These are phyloP conservation scores for Cucurbitaria berberidis DNA, from an alignment of 2,329 filamentous ascomycete genomes.

Conservation along the genomic window DNA sequence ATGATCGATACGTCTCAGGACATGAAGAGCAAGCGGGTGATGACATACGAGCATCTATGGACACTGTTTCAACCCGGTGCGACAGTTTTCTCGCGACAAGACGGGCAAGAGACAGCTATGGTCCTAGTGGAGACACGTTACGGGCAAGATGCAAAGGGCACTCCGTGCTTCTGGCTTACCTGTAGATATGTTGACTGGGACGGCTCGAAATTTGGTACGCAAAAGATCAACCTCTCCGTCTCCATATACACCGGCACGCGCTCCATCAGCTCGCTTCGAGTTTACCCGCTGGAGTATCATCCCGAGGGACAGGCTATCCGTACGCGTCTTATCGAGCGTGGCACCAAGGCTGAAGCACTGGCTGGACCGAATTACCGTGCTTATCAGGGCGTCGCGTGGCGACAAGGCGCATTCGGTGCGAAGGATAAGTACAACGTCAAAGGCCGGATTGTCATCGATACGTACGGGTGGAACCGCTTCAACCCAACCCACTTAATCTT, in stretches of 20 bases:
- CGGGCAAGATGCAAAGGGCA: constrained; percentile 40
- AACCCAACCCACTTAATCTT: constrained; percentile 52
- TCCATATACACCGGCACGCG: constrained; percentile 49
- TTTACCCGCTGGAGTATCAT: constrained; percentile 56
- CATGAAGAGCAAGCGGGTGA: constrained; percentile 48
- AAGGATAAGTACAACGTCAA: constrained; percentile 54
- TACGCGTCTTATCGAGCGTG: constrained; percentile 52
- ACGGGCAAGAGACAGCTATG: constrained; percentile 47
- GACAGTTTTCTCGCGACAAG: constrained; percentile 39
- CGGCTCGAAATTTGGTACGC: constrained; percentile 43
- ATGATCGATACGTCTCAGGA: constrained; percentile 51
- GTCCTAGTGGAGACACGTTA: constrained; percentile 39
- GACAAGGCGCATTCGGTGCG: constrained; percentile 38
- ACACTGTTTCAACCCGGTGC: constrained; percentile 51
- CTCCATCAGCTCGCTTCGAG: constrained; percentile 50
- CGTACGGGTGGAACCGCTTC: constrained; percentile 59
- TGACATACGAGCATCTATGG: constrained; percentile 54
- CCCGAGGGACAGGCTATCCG: constrained; percentile 48
- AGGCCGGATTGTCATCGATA: constrained; percentile 59
- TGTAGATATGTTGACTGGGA: constrained; percentile 50
- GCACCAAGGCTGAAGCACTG: constrained; percentile 54
- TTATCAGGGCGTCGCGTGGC: constrained; percentile 56
- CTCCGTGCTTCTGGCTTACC: constrained; percentile 47
- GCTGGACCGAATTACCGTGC: constrained; percentile 58
- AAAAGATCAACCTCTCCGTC: constrained; percentile 38